Evolutionary conservation across 2,329 filamentous ascomycete genomes (phyloP).

Genomic region (Macrophomina tecta): DNA sequence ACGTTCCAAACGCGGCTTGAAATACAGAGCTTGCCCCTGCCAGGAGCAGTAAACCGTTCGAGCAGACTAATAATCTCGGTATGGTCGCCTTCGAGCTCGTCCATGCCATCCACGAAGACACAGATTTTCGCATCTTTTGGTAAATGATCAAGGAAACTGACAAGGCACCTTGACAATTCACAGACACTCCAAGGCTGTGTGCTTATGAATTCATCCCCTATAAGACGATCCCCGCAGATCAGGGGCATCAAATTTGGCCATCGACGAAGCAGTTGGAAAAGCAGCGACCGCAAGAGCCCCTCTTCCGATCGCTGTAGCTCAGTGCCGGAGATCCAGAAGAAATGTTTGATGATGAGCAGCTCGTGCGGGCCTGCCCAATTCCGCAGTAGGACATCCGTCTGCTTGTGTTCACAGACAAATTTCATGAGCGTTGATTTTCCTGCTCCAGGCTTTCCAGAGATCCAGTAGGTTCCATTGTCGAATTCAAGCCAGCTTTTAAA

Average conservation of each 20-base stretch:
- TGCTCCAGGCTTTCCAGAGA: constrained; percentile 54
- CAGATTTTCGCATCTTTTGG: not conserved
- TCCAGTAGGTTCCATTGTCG: constrained; percentile 33
- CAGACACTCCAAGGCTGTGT: not conserved
- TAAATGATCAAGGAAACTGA: not conserved
- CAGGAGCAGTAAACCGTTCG: not conserved
- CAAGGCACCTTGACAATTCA: not conserved
- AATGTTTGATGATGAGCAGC: constrained; percentile 46
- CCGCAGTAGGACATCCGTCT: constrained; percentile 37
- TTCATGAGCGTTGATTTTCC: constrained; percentile 55
- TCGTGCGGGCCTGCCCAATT: constrained; percentile 42
- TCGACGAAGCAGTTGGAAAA: constrained; percentile 42
- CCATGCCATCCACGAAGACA: constrained; percentile 11
- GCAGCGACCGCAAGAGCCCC: constrained; percentile 46
- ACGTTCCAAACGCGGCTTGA: constrained; percentile 31
- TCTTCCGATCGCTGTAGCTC: constrained; percentile 49
- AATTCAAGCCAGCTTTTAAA: not conserved
- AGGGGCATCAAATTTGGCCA: not conserved
- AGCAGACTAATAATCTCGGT: not conserved
- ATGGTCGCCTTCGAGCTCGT: constrained; percentile 11
- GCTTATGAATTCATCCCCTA: not conserved
- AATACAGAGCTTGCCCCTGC: constrained; percentile 29
- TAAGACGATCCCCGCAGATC: not conserved
- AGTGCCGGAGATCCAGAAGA: constrained; percentile 52
- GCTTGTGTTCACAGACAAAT: constrained; percentile 27